Conservation (phyloP, 805 yeast species). For the Dipodascus albidus region DNA sequence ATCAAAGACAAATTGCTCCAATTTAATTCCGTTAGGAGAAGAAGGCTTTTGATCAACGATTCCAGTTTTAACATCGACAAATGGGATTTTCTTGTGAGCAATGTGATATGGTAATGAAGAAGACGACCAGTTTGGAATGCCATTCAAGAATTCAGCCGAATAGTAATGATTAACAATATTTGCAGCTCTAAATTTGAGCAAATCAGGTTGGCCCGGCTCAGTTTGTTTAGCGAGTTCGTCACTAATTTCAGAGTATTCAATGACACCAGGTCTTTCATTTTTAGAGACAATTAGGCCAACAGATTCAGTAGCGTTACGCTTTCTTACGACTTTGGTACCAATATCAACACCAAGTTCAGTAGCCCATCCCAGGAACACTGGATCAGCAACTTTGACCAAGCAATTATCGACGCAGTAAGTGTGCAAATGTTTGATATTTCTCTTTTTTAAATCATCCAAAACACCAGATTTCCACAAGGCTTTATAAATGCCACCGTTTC, state of each 20-base stretch:
- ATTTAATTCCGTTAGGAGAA: slow-evolving; percentile 79
- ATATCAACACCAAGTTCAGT: slow-evolving; percentile 52
- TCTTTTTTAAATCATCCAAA: slow-evolving; percentile 50
- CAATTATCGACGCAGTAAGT: slow-evolving; percentile 97
- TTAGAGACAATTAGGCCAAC: slow-evolving; percentile 79
- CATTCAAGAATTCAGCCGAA: slow-evolving; percentile 58
- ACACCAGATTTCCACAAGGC: slow-evolving; percentile 60
- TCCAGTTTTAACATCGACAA: slow-evolving; percentile 37
- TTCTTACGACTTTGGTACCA: slow-evolving; percentile 92
- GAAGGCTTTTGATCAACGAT: slow-evolving; percentile 42
- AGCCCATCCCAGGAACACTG: slow-evolving; percentile 78
- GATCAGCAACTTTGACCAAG: slow-evolving; percentile 87
- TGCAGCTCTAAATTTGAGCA: slow-evolving; percentile 78
- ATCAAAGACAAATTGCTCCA: slow-evolving; percentile 95
- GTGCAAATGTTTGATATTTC: slow-evolving; percentile 79
- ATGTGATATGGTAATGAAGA: slow-evolving; percentile 75
- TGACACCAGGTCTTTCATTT: slow-evolving; percentile 65
- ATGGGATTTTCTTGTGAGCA: slow-evolving; percentile 81
- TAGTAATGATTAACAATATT: slow-evolving; percentile 96
- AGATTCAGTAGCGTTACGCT: slow-evolving; percentile 73
- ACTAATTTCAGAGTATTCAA: slow-evolving; percentile 89
- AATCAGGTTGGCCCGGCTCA: slow-evolving; percentile 39
- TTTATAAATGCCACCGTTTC: slow-evolving; percentile 92
- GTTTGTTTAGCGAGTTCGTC: slow-evolving; percentile 55
- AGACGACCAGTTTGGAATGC: slow-evolving; percentile 50